Evolutionary conservation across 2,329 filamentous ascomycete species (phyloP), one percentile per base, ranked within the genome.

Genomic region (Paecilomyces sp.): DNA sequence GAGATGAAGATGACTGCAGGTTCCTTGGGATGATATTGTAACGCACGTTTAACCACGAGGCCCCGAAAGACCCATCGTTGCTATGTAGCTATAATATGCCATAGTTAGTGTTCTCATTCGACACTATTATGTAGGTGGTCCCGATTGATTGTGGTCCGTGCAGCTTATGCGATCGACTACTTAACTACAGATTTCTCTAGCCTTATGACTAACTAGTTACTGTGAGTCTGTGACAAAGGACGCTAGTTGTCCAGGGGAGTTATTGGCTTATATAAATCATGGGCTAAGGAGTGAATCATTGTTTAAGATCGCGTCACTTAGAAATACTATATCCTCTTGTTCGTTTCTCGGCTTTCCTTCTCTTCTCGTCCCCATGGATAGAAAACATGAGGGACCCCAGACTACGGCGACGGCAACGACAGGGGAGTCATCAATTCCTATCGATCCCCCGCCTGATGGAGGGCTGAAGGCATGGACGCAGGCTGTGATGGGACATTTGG

Each of bases 381-480:
- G 3, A 12, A 41, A 41, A 41, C 13, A n/a, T 7, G 36, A 41
- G 36, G 34, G 34, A 15, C 34, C 12, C n/a, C 34, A 13, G 34
- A n/a, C 36, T n/a, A 41, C 36, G n/a, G n/a, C 36, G 0, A 62
- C 53, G 8, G 58, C 54, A 12, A 52, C 25, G 36, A 41, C 13
- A 15, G 13, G 13, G 3, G 13, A 13, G n/a, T 41, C 36, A n/a
- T n/a, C 36, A 41, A n/a, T 41, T n/a, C 36, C 13, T 47, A 61
- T 73, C 11, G 74, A 73, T 0, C 76, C 75, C 12, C 74, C 76
- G 11, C 76, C 76, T 4, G 76, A 85, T 58, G 83, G 83, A 7
- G 83, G 83, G 1, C 66, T 80, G 30, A 67, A 73, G 33, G 83
- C 83, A n/a, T 85, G 83, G 83, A 71, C 77, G 0, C 83, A 85